These are phyloP conservation scores for Jackrogersella multiformis DNA, from an alignment of 495 filamentous ascomycete species.

Conservation along the genomic window DNA sequence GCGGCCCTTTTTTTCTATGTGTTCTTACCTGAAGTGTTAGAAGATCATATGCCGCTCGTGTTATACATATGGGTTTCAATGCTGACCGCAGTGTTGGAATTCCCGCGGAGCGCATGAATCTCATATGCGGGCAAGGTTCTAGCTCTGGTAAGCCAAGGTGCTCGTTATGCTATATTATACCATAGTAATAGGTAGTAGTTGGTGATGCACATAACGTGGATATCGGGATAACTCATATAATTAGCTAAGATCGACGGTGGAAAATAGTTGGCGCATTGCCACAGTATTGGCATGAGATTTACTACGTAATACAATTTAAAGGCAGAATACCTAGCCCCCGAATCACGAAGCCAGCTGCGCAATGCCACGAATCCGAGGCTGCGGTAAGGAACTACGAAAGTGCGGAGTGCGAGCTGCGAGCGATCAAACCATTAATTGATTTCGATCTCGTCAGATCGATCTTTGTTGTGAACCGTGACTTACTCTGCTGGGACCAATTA, in stretches of 20 bases:
- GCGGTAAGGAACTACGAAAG: constrained; percentile 1
- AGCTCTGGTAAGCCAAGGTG: neutral
- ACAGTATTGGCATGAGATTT: neutral
- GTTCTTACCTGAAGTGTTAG: constrained; percentile 1
- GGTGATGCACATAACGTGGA: neutral
- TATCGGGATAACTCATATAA: neutral
- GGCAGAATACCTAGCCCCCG: too few species aligned
- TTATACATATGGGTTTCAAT: neutral
- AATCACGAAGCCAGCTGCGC: constrained; percentile 1
- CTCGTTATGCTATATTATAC: too few species aligned
- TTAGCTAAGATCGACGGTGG: neutral
- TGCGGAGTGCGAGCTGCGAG: constrained; percentile 1
- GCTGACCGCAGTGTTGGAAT: constrained; percentile 8
- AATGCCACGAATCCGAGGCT: neutral
- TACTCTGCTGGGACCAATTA: constrained; percentile 23
- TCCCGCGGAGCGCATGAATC: constrained; percentile 4
- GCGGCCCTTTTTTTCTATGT: neutral
- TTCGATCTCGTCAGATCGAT: constrained; percentile 37
- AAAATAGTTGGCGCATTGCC: neutral
- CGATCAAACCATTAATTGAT: constrained; percentile 6
- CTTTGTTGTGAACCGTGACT: constrained; percentile 19
- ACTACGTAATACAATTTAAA: neutral
- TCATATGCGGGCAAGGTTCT: constrained; percentile 3
- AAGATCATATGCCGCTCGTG: constrained; percentile 11
- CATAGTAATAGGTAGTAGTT: too few species aligned